Conservation (phyloP, 2,329 filamentous ascomycete genomes). For the Ophiostoma australiae region DNA sequence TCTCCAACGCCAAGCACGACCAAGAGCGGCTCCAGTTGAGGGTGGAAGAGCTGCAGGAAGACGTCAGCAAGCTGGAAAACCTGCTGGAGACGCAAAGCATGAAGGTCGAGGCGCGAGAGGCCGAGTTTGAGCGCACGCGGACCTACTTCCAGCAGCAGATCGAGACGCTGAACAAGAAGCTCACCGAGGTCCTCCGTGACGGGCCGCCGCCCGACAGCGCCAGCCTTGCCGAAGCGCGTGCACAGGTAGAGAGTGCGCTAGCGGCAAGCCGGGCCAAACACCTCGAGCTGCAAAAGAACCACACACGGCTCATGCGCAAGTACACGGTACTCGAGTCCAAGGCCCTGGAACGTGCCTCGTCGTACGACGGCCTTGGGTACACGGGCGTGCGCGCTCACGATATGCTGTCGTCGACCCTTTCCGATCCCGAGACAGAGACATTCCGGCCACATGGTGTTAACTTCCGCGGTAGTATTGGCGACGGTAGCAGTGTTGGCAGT, state of each 20-base stretch:
- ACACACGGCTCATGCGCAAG: slow-evolving; percentile 46
- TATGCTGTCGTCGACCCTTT: slow-evolving; percentile 3
- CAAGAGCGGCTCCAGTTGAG: slow-evolving; percentile 53
- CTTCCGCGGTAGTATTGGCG: slow-evolving; percentile 23
- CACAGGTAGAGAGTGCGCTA: slow-evolving; percentile 43
- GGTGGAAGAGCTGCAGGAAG: slow-evolving; percentile 52
- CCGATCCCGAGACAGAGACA: slow-evolving; percentile 32
- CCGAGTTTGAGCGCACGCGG: slow-evolving; percentile 43
- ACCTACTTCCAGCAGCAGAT: slow-evolving; percentile 47
- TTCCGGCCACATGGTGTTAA: slow-evolving; percentile 36
- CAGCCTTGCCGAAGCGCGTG: slow-evolving; percentile 31
- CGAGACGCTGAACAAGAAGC: slow-evolving; percentile 42
- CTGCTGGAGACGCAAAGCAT: slow-evolving; percentile 55
- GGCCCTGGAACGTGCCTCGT: slow-evolving; percentile 21
- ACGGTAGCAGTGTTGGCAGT: slow-evolving; percentile 32
- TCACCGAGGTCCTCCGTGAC: slow-evolving; percentile 37
- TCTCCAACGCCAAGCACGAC: slow-evolving; percentile 58
- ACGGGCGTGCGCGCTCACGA: slow-evolving; percentile 20
- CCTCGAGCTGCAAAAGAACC: slow-evolving; percentile 50
- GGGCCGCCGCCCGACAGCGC: background rate
- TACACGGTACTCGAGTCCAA: slow-evolving; percentile 47
- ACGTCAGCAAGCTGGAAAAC: slow-evolving; percentile 57
- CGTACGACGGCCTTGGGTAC: slow-evolving; percentile 10
- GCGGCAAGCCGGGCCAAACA: slow-evolving; percentile 51
- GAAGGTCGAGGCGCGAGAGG: slow-evolving; percentile 49